These are phyloP conservation scores for Quercus wislizeni DNA, from an alignment of 306 rosid genomes.

Conservation along the genomic window DNA sequence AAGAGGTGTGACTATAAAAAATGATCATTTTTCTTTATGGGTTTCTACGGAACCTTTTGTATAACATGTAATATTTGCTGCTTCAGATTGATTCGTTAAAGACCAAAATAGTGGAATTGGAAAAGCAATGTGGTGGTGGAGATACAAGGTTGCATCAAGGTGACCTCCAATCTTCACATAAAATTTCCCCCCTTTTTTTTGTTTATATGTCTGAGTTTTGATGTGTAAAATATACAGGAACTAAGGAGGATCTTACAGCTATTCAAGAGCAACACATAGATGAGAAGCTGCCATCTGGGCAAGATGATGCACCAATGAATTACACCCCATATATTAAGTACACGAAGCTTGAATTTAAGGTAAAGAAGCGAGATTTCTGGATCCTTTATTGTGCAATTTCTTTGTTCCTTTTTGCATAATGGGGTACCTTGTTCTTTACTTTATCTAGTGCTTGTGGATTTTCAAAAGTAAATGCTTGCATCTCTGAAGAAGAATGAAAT, in stretches of 20 bases:
- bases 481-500: neutral
- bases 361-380: conserved; percentile 22
- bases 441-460: neutral
- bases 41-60: neutral
- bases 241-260: conserved; percentile 34
- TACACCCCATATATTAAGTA: conserved; percentile 75
- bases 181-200: conserved; percentile 6
- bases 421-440: neutral
- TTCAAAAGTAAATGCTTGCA: neutral
- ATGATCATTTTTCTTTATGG: neutral
- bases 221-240: conserved; percentile 30
- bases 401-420: neutral
- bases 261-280: conserved; percentile 35
- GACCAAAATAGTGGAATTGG: conserved; percentile 58
- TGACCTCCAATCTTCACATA: conserved; percentile 28
- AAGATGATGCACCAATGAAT: conserved; percentile 46
- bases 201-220: neutral
- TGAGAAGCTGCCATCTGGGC: conserved; percentile 37
- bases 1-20: conserved; percentile 58
- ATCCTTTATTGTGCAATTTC: conserved; percentile 15
- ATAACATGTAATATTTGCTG: conserved; percentile 16
- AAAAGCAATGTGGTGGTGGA: conserved; percentile 36
- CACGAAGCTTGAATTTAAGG: conserved; percentile 92
- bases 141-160: conserved; percentile 45
- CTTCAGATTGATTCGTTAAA: conserved; percentile 64